Base-by-base conservation (phyloP, 345 rosid species). In the Populus tremula region DNA sequence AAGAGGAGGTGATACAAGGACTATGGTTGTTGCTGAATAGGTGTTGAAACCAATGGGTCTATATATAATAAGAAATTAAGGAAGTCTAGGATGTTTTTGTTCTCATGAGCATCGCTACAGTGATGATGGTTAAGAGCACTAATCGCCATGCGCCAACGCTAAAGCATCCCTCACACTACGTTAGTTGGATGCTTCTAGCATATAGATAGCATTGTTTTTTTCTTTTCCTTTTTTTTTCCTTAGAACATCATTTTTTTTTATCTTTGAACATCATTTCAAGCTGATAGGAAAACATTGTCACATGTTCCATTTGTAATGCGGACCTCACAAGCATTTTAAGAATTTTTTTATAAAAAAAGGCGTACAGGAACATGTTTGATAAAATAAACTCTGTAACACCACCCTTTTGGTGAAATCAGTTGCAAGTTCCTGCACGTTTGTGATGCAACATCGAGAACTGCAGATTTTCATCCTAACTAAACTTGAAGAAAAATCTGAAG, bases 241-340 rank as follows among this genome's bases (percentile, higher is more conserved):
- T 33, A 4, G 25, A 45, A 9, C 79, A 50, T 75, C 82, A 70
- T 80, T 71, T 74, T 33, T 33, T 43, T 49, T 78, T 53, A n/a
- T 67, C 45, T 71, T 7, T 31, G 25, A 45, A 9, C 78, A 43
- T 72, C 82, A 70, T 80, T 71, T 74, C 67, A 80, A 36, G 74
- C 41, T 54, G 75, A 76, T 79, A 74, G 69, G 25, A 25, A 72
- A 72, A 71, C 77, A 74, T 54, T 36, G 76, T 67, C 49, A 78
- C 80, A 77, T 76, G 84, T 84, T 80, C 81, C 70, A 79, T 63
- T 76, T 33, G 23, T 68, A 56, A 50, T 53, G 87, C 82, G 86
- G 83, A 27, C 80, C 82, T 79, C 82, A 65, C 66, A 41, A 50
- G 77, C 83, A 41, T 41, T 41, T 41, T 10, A 41, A 41, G 47